Evolutionary conservation across 352 stramenopile species (phyloP).

Genomic region (Pythium grandisporangium): DNA sequence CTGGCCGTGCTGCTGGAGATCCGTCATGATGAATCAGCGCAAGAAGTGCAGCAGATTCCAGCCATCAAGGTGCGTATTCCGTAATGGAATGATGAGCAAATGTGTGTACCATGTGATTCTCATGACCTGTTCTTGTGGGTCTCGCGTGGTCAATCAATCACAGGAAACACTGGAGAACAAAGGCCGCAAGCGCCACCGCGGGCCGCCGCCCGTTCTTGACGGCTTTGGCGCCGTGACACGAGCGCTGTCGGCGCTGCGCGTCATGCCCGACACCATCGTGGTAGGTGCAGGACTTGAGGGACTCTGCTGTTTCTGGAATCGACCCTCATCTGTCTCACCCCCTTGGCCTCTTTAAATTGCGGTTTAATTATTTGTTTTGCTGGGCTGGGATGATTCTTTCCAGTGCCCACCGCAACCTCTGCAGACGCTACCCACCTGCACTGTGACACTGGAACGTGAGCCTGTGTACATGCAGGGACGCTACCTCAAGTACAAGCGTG

Average conservation of each 20-base stretch:
- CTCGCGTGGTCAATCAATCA: no score
- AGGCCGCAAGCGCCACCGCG: slow-evolving; percentile 54
- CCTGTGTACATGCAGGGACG: slow-evolving; percentile 83
- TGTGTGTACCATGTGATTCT: no score
- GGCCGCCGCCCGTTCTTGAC: slow-evolving; percentile 50
- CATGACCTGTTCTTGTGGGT: no score
- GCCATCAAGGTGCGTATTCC: slow-evolving; percentile 41
- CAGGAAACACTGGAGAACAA: slow-evolving; percentile 49
- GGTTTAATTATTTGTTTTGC: neutral
- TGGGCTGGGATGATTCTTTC: neutral
- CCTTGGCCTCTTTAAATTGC: no score
- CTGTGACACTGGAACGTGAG: slow-evolving; percentile 54
- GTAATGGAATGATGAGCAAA: neutral
- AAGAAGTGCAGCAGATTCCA: slow-evolving; percentile 73
- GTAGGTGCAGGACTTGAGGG: no score
- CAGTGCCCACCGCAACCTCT: slow-evolving; percentile 39
- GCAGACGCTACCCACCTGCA: slow-evolving; percentile 21
- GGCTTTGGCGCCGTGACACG: slow-evolving; percentile 73
- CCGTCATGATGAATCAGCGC: slow-evolving; percentile 49
- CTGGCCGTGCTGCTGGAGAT: slow-evolving; percentile 65
- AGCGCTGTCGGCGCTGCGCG: slow-evolving; percentile 32
- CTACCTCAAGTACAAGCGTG: slow-evolving; percentile 88
- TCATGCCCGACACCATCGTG: slow-evolving; percentile 37
- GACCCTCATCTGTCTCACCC: no score
- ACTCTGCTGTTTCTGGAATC: no score